Percentiles rank a stretch among this genome's conserved stretches.
phyloP scores from a whole-genome alignment of 345 rosid genomes.

The Cochlearia excelsa region DNA sequence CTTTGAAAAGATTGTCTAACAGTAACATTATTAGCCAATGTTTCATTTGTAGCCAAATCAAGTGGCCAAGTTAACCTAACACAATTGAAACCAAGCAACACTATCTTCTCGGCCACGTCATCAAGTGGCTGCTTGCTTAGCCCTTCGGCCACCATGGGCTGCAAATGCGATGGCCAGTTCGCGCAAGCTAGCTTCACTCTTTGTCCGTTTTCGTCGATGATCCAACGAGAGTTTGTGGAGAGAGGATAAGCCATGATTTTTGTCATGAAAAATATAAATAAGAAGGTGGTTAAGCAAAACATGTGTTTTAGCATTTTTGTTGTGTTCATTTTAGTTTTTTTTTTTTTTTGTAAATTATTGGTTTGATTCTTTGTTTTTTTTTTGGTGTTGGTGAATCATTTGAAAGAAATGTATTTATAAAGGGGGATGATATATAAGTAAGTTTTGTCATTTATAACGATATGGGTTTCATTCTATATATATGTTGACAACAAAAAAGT shows the following conservation, averaged over 20 bases:
- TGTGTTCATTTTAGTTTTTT: constrained; percentile 8
- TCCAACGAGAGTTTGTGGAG: constrained; percentile 60
- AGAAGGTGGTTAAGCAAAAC: constrained; percentile 25
- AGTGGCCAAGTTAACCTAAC: constrained; percentile 14
- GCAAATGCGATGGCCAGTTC: constrained; percentile 62
- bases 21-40: constrained; percentile 38
- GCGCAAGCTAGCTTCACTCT: constrained; percentile 43
- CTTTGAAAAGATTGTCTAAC: constrained; percentile 53
- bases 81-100: constrained; percentile 5
- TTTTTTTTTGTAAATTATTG: constrained; percentile 15
- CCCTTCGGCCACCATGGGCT: constrained; percentile 71
- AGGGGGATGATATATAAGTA: too few relatives aligned
- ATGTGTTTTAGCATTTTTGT: constrained; percentile 22
- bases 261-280: constrained; percentile 27
- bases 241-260: constrained; percentile 6
- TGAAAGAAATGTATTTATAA: too few relatives aligned
- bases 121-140: constrained; percentile 67
- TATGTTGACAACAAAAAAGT: too few relatives aligned
- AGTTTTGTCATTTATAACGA: too few relatives aligned
- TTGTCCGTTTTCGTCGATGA: constrained; percentile 47
- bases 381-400: constrained; percentile 23
- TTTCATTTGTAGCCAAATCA: constrained; percentile 54
- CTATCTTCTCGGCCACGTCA: constrained; percentile 38
- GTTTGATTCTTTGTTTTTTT: not conserved
- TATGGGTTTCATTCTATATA: too few relatives aligned